Evolutionary conservation across 192 early-diverging fungal genomes (phyloP).

Genomic region (Entomortierella beljakovae): DNA sequence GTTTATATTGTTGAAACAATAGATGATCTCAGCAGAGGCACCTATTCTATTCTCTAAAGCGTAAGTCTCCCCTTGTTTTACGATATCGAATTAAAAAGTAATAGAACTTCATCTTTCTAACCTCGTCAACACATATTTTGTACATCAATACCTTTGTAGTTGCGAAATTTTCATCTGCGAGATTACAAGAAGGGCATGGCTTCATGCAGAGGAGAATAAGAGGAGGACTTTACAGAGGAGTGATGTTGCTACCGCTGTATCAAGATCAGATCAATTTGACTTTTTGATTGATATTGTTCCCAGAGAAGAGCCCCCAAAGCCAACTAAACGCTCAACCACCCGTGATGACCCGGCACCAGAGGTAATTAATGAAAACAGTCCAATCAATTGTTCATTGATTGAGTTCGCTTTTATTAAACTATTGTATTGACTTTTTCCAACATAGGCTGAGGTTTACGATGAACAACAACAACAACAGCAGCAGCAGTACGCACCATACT

Average conservation of each 20-base stretch:
- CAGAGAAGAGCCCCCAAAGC: slow-evolving; percentile 74
- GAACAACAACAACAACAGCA: slow-evolving; percentile 39
- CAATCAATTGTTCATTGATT: background rate
- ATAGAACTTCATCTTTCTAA: background rate
- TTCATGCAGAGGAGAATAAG: slow-evolving; percentile 97
- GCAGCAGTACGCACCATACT: slow-evolving; percentile 45
- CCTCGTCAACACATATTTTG: background rate
- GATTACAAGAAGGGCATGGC: slow-evolving; percentile 84
- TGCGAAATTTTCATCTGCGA: slow-evolving; percentile 98
- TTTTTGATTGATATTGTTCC: slow-evolving; percentile 99
- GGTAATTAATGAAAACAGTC: slow-evolving; percentile 4
- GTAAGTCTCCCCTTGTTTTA: slow-evolving; percentile 4
- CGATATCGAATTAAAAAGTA: background rate
- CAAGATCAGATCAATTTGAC: slow-evolving; percentile 93
- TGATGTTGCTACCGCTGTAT: slow-evolving; percentile 91
- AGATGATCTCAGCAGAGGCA: slow-evolving; percentile 67
- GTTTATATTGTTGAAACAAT: background rate
- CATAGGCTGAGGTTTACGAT: slow-evolving; percentile 30
- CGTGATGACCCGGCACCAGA: slow-evolving; percentile 26
- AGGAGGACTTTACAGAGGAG: slow-evolving; percentile 93
- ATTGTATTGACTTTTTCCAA: background rate
- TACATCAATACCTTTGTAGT: slow-evolving; percentile 31
- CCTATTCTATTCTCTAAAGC: slow-evolving; percentile 95
- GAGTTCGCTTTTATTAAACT: background rate
- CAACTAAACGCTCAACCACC: slow-evolving; percentile 7